Evolutionary conservation across 2,329 filamentous ascomycete species (phyloP).

Genomic region (Phaeosphaeria sp.): DNA sequence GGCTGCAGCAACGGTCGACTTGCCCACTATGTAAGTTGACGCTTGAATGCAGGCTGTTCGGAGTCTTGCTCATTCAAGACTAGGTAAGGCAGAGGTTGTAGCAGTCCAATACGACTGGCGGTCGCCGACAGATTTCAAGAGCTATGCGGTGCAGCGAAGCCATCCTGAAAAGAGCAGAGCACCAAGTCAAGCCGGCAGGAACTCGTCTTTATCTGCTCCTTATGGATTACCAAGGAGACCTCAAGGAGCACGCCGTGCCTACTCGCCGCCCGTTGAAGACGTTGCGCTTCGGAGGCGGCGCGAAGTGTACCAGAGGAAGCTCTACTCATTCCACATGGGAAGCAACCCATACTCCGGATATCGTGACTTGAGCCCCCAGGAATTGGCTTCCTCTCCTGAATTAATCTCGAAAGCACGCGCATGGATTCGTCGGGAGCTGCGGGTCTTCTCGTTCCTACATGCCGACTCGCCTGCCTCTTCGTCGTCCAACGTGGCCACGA

Average conservation of each 20-base stretch:
- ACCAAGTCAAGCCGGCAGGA: neutral
- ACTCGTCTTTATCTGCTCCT: slow-evolving; percentile 18
- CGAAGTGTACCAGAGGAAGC: slow-evolving; percentile 73
- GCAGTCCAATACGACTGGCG: slow-evolving; percentile 71
- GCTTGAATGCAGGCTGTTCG: neutral
- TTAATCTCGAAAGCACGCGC: slow-evolving; percentile 78
- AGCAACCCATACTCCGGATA: slow-evolving; percentile 80
- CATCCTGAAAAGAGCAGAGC: slow-evolving; percentile 12
- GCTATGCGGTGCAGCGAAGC: slow-evolving; percentile 60
- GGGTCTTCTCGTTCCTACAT: slow-evolving; percentile 78
- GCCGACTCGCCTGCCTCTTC: slow-evolving; percentile 40
- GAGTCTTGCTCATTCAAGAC: neutral
- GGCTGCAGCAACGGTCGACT: slow-evolving; percentile 74
- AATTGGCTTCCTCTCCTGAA: slow-evolving; percentile 69
- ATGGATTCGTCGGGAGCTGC: slow-evolving; percentile 84
- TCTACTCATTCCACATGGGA: slow-evolving; percentile 83
- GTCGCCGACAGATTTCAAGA: slow-evolving; percentile 62
- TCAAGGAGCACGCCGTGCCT: slow-evolving; percentile 22
- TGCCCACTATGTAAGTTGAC: slow-evolving; percentile 81
- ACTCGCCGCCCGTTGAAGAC: slow-evolving; percentile 43
- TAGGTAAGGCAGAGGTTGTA: slow-evolving; percentile 60
- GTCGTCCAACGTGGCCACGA: slow-evolving; percentile 26
- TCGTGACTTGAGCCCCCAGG: slow-evolving; percentile 71
- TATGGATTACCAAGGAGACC: slow-evolving; percentile 26
- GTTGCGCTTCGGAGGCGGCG: slow-evolving; percentile 66